Base-by-base conservation (phyloP, 106 monocot genomes). In the Iris macrosiphon region DNA sequence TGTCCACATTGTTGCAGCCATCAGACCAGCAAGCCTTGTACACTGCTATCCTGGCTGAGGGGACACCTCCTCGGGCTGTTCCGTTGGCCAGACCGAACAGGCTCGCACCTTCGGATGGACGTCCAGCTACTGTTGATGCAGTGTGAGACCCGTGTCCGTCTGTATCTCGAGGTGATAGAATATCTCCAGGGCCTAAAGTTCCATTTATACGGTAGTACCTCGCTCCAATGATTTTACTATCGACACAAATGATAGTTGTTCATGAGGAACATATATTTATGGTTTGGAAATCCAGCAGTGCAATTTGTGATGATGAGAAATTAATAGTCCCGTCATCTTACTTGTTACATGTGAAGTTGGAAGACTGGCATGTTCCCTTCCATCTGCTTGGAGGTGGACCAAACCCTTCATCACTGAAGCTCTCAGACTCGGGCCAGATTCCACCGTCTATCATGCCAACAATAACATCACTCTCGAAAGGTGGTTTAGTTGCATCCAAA, bases 201-300 rank as follows among this genome's bases (percentile, higher is more conserved):
- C 45, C 61, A 4, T 27, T 10, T 0, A 3, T 8, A 18, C 31
- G 9, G 46, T 46, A 61, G 21, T 26, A 61, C n/a, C 46, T 42
- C 26, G 59, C 68, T 2, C 68, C 68, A n/a, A 68, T 68, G 59
- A 68, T 68, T 31, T 68, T 68, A 51, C 68, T 68, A 59, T 17
- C 21, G 7, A 21, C 14, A 51, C 11, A 37, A 13, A 49, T 61
- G 39, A 1, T 33, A 23, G 39, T 20, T 57, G 6, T 10, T 10
- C 15, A 19, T 57, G 4, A 11, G 11, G 12, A 25, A 15, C 3
- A 2, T 39, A 48, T 4, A 48, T 21, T 22, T 49, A 24, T 24
- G 12, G 16, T 4, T 7, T 5, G 48, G 48, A 5, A 24, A 49
- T 19, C 3, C 43, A 49, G 12, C 3, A 49, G 3, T 24, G 18